Percentiles rank a stretch among this genome's conserved stretches.
Evolutionary conservation across 2,329 filamentous ascomycete genomes (phyloP).

Genomic region (Claviceps capensis): DNA sequence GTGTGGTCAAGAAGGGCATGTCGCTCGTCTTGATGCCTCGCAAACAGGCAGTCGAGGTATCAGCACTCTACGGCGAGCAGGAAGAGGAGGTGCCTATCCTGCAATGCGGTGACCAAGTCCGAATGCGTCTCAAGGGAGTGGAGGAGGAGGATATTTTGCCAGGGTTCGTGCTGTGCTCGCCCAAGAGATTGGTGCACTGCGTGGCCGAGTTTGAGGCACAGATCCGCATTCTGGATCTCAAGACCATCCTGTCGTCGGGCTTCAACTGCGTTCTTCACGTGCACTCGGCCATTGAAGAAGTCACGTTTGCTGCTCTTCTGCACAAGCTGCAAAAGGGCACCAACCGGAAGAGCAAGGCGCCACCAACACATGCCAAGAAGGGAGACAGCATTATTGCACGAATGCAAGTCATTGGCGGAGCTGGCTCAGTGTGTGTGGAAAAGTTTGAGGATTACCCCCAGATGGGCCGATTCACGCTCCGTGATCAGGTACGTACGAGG

Average conservation of each 20-base stretch:
- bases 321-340: conserved; percentile 96
- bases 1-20: conserved; percentile 82
- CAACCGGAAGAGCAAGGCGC: conserved; percentile 79
- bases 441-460: conserved; percentile 93
- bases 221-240: conserved; percentile 87
- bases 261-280: conserved; percentile 98
- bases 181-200: conserved; percentile 84
- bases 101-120: conserved; percentile 89
- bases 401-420: conserved; percentile 73
- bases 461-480: conserved; percentile 76
- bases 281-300: conserved; percentile 93
- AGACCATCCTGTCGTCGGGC: conserved; percentile 83
- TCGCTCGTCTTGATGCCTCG: conserved; percentile 92
- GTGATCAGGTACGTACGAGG: conserved; percentile 57
- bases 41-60: conserved; percentile 63
- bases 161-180: conserved; percentile 91
- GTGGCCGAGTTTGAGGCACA: conserved; percentile 88
- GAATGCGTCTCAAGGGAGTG: conserved; percentile 79
- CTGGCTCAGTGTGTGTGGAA: conserved; percentile 83
- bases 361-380: conserved; percentile 79
- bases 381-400: conserved; percentile 80
- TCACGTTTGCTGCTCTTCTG: conserved; percentile 75
- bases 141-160: conserved; percentile 96
- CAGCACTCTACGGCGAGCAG: conserved; percentile 85
- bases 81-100: conserved; percentile 78